Evolutionary conservation across 1,284 basidiomycete genomes (phyloP), one percentile per base, ranked within the genome.

Genomic region (Dichomitus squalens): DNA sequence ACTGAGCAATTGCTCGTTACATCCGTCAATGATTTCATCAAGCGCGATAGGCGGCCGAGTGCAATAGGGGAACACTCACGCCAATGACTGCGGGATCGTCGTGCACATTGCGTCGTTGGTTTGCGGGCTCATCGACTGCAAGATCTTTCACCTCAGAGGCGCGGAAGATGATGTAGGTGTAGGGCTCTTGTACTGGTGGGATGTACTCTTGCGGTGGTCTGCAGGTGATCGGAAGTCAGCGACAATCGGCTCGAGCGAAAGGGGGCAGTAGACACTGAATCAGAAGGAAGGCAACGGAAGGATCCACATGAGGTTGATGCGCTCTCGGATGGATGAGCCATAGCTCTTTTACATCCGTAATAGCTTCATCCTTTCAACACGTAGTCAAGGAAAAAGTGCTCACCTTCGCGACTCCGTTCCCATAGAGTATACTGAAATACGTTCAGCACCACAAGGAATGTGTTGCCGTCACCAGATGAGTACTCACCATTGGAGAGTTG

Each of bases 401-500:
- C 75, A 92, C 84, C 89, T 83, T 68, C 93, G 85, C 57, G 85
- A 81, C 72, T 95, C 92, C 5, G 93, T 95, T 35, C 92, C 92
- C 90, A 93, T 93, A 41, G 91, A 93, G 68, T 82, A 92, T 36
- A 95, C 93, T 93, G 61, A 23, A 20, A 12, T 39, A 25, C 20
- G 20, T 25, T 44, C 18, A 25, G 48, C 12, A 43, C 49, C 18
- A n/a, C 43, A 20, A 21, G 48, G 46, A 34, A 38, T 40, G 53
- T 20, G 16, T 52, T 40, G 23, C 8, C 46, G 39, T 49, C 18
- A 33, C 48, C 25, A 36, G 43, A 33, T 40, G 55, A 25, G 40
- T 20, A 66, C 81, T 40, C 64, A 92, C 91, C 92, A 81, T 93
- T 92, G 44, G 90, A 91, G 40, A 95, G 81, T 68, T 93, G 89